A percentile compares a stretch with the other conserved stretches of the same genome.
Evolutionary conservation across 2,329 filamentous ascomycete genomes (phyloP).

Genomic region (Aaosphaeria pasadenensis): DNA sequence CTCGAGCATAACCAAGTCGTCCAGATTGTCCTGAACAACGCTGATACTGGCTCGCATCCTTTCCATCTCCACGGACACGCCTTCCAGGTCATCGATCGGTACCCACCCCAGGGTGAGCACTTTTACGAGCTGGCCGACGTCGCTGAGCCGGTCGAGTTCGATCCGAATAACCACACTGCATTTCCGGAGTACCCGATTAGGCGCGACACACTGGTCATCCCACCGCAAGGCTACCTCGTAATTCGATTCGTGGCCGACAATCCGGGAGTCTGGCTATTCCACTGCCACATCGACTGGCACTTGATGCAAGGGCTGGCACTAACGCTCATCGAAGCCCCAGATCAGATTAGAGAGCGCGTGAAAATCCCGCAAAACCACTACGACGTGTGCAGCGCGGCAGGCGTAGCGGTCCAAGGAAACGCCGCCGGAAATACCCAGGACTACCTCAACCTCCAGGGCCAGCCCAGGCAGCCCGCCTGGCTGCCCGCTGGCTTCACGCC

Average conservation of each 20-base stretch:
- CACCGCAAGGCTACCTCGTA: constrained; percentile 30
- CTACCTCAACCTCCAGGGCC: no score
- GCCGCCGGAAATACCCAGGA: no score
- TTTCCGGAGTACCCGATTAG: constrained; percentile 14
- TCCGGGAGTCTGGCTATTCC: constrained; percentile 31
- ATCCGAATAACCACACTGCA: constrained; percentile 14
- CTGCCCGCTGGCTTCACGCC: no score
- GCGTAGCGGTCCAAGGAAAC: no score
- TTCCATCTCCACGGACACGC: constrained; percentile 48
- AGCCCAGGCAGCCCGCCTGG: no score
- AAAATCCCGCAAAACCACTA: not conserved
- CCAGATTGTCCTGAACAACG: constrained; percentile 39
- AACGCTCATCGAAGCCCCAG: constrained; percentile 46
- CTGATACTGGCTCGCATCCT: constrained; percentile 32
- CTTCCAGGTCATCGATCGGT: constrained; percentile 30
- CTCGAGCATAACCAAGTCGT: constrained; percentile 17
- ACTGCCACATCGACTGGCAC: constrained; percentile 29
- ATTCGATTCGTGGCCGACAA: constrained; percentile 14
- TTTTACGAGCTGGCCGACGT: constrained; percentile 44
- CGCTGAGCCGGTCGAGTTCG: constrained; percentile 5
- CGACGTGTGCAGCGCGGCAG: not conserved
- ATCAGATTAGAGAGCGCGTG: constrained; percentile 1
- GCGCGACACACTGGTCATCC: constrained; percentile 21
- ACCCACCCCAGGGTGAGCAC: no score
- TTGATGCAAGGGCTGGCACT: constrained; percentile 40